Percentiles rank a stretch among this genome's conserved stretches.
These are phyloP conservation scores for Pleurozium schreberi DNA, from an alignment of 225 moss, liverwort and hornwort genomes.

Conservation along the genomic window DNA sequence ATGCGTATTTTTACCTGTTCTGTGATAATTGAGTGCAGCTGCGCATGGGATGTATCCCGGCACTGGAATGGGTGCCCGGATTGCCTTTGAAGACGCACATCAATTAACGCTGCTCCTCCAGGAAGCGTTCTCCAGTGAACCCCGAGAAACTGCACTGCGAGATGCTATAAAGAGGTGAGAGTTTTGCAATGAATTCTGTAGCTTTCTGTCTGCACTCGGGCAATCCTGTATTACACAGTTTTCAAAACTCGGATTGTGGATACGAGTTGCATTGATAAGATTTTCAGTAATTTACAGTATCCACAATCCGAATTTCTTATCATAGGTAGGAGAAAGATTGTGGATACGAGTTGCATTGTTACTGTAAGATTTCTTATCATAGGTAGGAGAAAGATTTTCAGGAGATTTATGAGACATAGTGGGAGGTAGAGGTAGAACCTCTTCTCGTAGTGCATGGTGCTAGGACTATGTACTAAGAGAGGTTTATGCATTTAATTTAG, in stretches of 20 bases:
- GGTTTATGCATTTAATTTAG: no score
- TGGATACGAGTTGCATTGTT: no score
- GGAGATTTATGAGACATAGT: not conserved
- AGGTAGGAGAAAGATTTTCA: not conserved
- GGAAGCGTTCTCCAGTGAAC: not conserved
- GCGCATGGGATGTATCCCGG: constrained; percentile 37
- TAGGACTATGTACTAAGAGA: no score
- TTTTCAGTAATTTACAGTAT: no score
- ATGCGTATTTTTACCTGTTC: not conserved
- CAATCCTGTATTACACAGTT: not conserved
- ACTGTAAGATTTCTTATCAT: no score
- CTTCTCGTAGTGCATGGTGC: no score
- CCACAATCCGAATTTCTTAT: no score
- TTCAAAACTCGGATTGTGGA: not conserved
- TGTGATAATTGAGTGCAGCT: constrained; percentile 10
- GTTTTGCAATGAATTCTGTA: not conserved
- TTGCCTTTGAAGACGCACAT: constrained; percentile 35
- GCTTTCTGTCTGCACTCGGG: not conserved
- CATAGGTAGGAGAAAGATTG: not conserved
- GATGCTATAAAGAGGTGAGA: constrained; percentile 3
- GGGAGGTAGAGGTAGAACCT: not conserved
- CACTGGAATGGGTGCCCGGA: constrained; percentile 25
- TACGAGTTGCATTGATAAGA: not conserved
- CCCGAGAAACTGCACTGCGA: not conserved
- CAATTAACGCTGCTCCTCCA: constrained; percentile 24